Evolutionary conservation across 208 protist species (phyloP), one percentile per base, ranked within the genome.

Genomic region (Acanthamoeba sp.): DNA sequence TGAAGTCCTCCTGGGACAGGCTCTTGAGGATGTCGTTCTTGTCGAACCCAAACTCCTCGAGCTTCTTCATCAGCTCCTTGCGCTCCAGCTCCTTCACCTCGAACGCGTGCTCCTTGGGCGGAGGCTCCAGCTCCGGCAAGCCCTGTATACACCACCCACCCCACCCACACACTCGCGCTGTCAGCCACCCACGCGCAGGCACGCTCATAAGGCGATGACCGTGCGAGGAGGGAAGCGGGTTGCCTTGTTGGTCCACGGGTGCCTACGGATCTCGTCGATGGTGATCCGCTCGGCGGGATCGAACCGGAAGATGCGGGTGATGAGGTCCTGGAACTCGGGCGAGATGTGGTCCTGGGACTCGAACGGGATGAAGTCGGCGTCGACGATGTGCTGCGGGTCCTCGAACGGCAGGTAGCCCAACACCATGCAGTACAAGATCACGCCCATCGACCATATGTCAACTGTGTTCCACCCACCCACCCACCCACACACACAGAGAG

Each of bases 361-460:
- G 66, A 76, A 76, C n/a, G 66, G 66, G 34, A 76, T 76, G 66
- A 38, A 76, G 34, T 76, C 66, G 32, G 66, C 66, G 66, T 76
- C 66, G 66, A 76, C 66, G 66, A 76, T 76, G 66, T 76, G 66
- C 66, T 76, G 66, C 66, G 66, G 66, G 66, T 76, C 66, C n/a
- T 76, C 98, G 93, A 99, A 99, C 18, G 99, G 99, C 10, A 99
- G 97, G 85, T 97, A 98, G 78, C 99, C 99, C 10, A 98, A 98
- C 7, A 99, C 96, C 96, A 99, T 98, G 52, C 99, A 99, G 96
- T 98, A 99, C 7, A 99, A 95, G 93, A 99, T 99, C 29, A 99
- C 98, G n/a, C 99, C 99, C 90, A 98, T 99, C 94, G 97, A 98
- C 99, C 99, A 99, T 95, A 92, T 27, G 22, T 92, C 59, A 7